Evolutionary conservation across 129 eudicot genomes (phyloP).

Genomic region (Centrapalus pauciflorus): DNA sequence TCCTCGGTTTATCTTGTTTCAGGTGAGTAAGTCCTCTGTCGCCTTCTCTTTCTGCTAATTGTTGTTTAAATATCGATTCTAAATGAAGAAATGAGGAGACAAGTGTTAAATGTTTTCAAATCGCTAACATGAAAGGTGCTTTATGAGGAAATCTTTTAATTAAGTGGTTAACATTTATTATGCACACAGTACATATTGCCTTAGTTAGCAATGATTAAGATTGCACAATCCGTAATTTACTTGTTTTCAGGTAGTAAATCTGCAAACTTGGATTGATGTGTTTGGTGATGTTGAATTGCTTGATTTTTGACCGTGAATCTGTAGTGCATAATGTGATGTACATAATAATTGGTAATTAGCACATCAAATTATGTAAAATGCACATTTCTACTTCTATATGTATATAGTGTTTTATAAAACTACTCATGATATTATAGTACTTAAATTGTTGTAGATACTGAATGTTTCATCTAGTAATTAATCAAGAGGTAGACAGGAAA

Average conservation of each 20-base stretch:
- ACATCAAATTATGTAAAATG: too few species aligned
- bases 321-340: too few species aligned
- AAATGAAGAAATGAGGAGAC: background rate
- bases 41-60: background rate
- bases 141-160: background rate
- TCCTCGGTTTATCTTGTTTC: slow-evolving; percentile 63
- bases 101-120: background rate
- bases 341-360: too few species aligned
- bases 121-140: background rate
- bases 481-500: background rate
- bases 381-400: too few species aligned
- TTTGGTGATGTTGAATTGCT: background rate
- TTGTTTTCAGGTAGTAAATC: background rate
- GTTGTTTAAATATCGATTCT: background rate
- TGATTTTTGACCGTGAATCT: too few species aligned
- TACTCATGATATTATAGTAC: background rate
- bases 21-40: slow-evolving; percentile 38
- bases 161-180: background rate
- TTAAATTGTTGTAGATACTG: too few species aligned
- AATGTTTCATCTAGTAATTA: background rate
- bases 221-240: background rate
- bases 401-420: too few species aligned
- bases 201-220: background rate
- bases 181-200: background rate
- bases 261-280: background rate